Percentiles rank a stretch among this genome's conserved stretches.
These are phyloP conservation scores for Artemisia tridentata DNA, from an alignment of 129 eudicot species.

Conservation along the genomic window DNA sequence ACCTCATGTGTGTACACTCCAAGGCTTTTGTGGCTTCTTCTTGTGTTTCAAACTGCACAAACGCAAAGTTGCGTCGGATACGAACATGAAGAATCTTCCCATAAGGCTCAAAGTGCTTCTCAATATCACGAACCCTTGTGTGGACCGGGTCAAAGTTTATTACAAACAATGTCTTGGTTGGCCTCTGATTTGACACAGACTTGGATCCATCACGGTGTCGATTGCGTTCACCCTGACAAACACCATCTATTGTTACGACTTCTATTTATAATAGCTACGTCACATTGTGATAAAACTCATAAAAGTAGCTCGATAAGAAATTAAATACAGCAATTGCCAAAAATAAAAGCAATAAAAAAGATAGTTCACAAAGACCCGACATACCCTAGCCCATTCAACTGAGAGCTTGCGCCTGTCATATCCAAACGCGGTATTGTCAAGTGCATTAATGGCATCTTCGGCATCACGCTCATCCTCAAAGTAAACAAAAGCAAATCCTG, in stretches of 20 bases:
- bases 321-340: too few species aligned
- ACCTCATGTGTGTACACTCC: slow-evolving; percentile 95
- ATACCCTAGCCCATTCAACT: slow-evolving; percentile 94
- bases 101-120: slow-evolving; percentile 80
- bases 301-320: too few species aligned
- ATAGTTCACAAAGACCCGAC: neutral
- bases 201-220: slow-evolving; percentile 68
- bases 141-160: slow-evolving; percentile 83
- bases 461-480: slow-evolving; percentile 98
- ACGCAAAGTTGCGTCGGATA: slow-evolving; percentile 89
- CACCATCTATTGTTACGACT: too few species aligned
- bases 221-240: slow-evolving; percentile 78
- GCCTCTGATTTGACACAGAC: slow-evolving; percentile 62
- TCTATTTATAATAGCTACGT: neutral
- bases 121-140: slow-evolving; percentile 67
- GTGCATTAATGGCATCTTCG: slow-evolving; percentile 77
- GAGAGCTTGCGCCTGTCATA: slow-evolving; percentile 76
- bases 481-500: slow-evolving; percentile 96
- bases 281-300: neutral
- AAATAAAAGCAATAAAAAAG: too few species aligned
- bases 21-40: slow-evolving; percentile 93
- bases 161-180: slow-evolving; percentile 86
- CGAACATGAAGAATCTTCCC: slow-evolving; percentile 89
- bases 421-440: slow-evolving; percentile 87
- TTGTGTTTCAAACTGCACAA: slow-evolving; percentile 92